These are phyloP conservation scores for Carex scoparia DNA, from an alignment of 176 grass and related monocot genomes.

Conservation along the genomic window DNA sequence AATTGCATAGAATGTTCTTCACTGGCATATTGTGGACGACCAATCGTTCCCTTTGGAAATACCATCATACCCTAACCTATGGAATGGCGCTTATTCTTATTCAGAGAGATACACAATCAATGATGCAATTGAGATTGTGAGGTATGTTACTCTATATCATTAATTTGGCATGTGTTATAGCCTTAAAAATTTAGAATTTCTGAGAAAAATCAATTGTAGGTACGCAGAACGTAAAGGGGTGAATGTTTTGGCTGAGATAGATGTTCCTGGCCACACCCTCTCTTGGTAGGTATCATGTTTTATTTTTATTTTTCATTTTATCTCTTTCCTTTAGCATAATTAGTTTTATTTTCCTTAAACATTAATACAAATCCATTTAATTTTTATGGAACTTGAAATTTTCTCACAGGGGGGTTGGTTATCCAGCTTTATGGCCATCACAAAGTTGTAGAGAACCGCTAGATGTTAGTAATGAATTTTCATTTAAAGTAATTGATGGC, in stretches of 20 bases:
- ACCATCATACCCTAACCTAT: slow-evolving; percentile 89
- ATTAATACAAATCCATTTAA: neutral
- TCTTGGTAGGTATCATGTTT: slow-evolving; percentile 33
- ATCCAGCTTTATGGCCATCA: slow-evolving; percentile 76
- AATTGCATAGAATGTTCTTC: slow-evolving; percentile 74
- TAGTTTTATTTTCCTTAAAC: neutral
- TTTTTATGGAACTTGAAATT: slow-evolving; percentile 1
- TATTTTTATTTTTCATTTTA: neutral
- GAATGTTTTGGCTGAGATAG: slow-evolving; percentile 95
- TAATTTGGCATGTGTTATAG: neutral
- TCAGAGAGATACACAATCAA: slow-evolving; percentile 81
- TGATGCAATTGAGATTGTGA: slow-evolving; percentile 80
- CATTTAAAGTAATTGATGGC: slow-evolving; percentile 85
- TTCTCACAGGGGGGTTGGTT: slow-evolving; percentile 54
- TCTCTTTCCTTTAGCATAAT: neutral
- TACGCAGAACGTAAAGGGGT: slow-evolving; percentile 82
- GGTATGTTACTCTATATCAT: slow-evolving; percentile 44
- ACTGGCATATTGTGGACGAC: slow-evolving; percentile 87
- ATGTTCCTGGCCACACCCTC: slow-evolving; percentile 84
- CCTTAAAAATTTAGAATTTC: neutral
- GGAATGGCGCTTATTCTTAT: slow-evolving; percentile 79
- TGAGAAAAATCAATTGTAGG: slow-evolving; percentile 41
- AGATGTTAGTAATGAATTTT: slow-evolving; percentile 84
- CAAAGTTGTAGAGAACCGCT: slow-evolving; percentile 71
- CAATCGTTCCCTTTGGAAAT: slow-evolving; percentile 91